Percentiles rank a stretch among this genome's conserved stretches.
Evolutionary conservation across 2,329 filamentous ascomycete genomes (phyloP).

Genomic region (Rutstroemia sp.): DNA sequence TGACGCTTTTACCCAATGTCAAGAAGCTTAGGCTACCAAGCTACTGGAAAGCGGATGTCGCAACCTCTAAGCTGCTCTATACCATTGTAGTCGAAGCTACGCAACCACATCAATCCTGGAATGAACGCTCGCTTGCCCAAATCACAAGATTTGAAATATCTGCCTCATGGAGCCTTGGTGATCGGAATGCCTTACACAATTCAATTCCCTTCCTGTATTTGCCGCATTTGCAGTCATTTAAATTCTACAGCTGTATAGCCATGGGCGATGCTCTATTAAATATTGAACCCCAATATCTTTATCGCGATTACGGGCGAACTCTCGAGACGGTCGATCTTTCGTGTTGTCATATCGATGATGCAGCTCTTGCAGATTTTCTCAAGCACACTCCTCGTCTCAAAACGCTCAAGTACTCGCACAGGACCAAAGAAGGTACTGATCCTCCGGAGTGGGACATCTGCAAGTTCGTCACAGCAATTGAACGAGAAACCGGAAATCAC

Average conservation of each 20-base stretch:
- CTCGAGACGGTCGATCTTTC: neutral
- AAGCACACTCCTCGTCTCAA: neutral
- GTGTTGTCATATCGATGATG: neutral
- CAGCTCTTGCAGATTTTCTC: neutral
- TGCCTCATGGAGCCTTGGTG: neutral
- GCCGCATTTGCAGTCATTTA: neutral
- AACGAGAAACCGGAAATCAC: slow-evolving; percentile 5
- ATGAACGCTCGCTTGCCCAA: neutral
- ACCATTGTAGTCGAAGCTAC: neutral
- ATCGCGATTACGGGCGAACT: neutral
- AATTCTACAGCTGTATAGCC: neutral
- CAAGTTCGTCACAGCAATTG: slow-evolving; percentile 12
- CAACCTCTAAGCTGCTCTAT: neutral
- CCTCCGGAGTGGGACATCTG: slow-evolving; percentile 10
- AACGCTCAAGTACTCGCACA: neutral
- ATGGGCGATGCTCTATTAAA: neutral
- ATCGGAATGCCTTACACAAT: neutral
- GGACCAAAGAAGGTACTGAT: neutral
- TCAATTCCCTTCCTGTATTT: neutral
- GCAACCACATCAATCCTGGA: neutral
- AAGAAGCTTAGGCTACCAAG: neutral
- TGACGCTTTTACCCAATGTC: neutral
- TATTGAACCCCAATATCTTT: neutral
- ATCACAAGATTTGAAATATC: neutral
- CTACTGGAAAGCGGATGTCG: neutral